These are phyloP conservation scores for Pleurotus cornucopiae DNA, from an alignment of 768 basidiomycete species.

Conservation along the genomic window DNA sequence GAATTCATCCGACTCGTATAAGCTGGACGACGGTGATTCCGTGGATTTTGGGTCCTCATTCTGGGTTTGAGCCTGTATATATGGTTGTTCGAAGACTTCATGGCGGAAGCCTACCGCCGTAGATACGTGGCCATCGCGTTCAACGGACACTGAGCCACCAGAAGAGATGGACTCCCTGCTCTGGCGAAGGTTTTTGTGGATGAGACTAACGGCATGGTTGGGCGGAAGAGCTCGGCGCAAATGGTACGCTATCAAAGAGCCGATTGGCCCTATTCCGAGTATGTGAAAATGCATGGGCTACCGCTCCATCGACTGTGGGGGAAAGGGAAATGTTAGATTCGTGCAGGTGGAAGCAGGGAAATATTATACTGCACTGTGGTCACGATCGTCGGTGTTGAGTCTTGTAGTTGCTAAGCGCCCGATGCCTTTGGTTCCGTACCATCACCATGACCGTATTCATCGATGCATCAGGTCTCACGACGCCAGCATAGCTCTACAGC, in stretches of 20 bases:
- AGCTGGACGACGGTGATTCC: slow-evolving; percentile 7
- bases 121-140: slow-evolving; percentile 41
- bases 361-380: too few species aligned
- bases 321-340: too few species aligned
- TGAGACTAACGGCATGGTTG: slow-evolving; percentile 57
- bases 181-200: slow-evolving; percentile 49
- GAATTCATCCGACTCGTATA: slow-evolving; percentile 13
- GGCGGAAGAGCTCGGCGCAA: slow-evolving; percentile 57
- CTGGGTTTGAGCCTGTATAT: neutral
- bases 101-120: slow-evolving; percentile 40
- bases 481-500: too few species aligned
- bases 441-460: too few species aligned
- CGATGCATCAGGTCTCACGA: too few species aligned
- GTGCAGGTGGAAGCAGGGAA: too few species aligned
- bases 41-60: neutral
- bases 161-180: slow-evolving; percentile 27
- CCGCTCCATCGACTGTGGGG: too few species aligned
- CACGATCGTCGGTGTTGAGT: too few species aligned
- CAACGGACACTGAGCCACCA: slow-evolving; percentile 40
- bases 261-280: slow-evolving; percentile 80
- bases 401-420: too few species aligned
- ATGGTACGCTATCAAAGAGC: slow-evolving; percentile 76
- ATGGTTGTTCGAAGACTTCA: slow-evolving; percentile 37
- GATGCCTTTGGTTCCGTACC: too few species aligned
- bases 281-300: slow-evolving; percentile 64